These are phyloP conservation scores for Collybiopsis luxurians DNA, from an alignment of 768 basidiomycete species.

Conservation along the genomic window DNA sequence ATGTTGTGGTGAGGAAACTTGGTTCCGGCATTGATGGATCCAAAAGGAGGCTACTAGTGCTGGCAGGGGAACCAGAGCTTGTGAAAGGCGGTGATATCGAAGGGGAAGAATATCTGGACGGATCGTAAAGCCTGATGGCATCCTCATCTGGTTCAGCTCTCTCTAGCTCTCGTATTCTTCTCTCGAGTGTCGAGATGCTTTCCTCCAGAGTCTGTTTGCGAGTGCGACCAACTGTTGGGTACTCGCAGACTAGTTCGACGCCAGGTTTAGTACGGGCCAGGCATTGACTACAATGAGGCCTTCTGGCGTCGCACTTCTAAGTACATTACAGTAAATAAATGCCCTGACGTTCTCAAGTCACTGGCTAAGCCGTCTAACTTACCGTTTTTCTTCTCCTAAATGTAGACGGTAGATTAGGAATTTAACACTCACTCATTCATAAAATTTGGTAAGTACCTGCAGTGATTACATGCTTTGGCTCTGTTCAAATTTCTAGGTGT, in stretches of 20 bases:
- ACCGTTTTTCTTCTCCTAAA: conserved; percentile 2
- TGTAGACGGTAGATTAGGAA: not conserved
- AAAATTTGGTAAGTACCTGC: not conserved
- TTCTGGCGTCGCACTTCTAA: conserved; percentile 39
- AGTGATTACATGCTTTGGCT: conserved; percentile 5
- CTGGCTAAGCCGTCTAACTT: not conserved
- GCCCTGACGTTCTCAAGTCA: conserved; percentile 29
- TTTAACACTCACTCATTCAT: not conserved
- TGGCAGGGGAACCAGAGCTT: not conserved
- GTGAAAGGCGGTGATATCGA: conserved; percentile 1
- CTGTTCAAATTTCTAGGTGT: conserved; percentile 1
- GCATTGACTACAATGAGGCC: conserved; percentile 40
- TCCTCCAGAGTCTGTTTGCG: conserved; percentile 38
- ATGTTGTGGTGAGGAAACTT: not conserved
- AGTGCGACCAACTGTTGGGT: conserved; percentile 36
- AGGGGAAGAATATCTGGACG: conserved; percentile 12
- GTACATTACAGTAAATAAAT: not conserved
- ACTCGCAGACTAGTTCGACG: conserved; percentile 38
- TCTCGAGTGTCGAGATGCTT: conserved; percentile 34
- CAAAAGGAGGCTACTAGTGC: not conserved
- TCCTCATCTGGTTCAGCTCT: conserved; percentile 21
- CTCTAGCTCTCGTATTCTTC: conserved; percentile 35
- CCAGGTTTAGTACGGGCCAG: conserved; percentile 25
- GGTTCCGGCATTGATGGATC: not conserved
- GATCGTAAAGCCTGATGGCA: conserved; percentile 12